phyloP scores from a whole-genome alignment of 148 eudicot species.

The Salicornia ramosissima region DNA sequence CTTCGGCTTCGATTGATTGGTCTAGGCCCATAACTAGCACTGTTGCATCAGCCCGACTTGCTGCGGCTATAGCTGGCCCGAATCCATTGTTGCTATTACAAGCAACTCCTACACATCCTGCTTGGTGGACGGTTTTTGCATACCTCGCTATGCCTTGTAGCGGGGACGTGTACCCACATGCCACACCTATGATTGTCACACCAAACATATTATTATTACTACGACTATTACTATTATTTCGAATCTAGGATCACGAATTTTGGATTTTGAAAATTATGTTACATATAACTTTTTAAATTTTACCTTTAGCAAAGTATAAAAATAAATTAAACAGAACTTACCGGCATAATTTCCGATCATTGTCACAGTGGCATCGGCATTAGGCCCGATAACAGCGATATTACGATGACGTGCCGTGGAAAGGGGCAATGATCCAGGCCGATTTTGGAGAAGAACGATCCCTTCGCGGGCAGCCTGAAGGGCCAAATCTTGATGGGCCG shows the following conservation, averaged over 20 bases:
- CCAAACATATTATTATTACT: background rate
- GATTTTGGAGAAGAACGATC: conserved; percentile 68
- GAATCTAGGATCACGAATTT: too few relatives aligned
- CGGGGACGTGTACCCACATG: conserved; percentile 69
- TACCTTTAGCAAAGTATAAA: too few relatives aligned
- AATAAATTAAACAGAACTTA: conserved; percentile 2
- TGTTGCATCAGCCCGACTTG: conserved; percentile 73
- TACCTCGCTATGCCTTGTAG: conserved; percentile 70
- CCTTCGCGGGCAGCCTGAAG: conserved; percentile 91
- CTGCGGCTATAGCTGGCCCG: conserved; percentile 58
- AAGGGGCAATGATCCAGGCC: conserved; percentile 48
- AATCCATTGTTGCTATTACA: conserved; percentile 44
- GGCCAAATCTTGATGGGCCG: conserved; percentile 68
- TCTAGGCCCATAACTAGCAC: conserved; percentile 73
- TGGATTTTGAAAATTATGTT: too few relatives aligned
- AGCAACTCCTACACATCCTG: conserved; percentile 52
- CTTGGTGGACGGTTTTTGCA: conserved; percentile 51
- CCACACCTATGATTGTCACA: conserved; percentile 42
- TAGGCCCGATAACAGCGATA: conserved; percentile 61
- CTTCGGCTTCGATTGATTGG: conserved; percentile 72
- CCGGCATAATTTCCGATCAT: conserved; percentile 76
- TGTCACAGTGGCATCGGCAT: conserved; percentile 45
- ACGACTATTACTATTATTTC: too few relatives aligned
- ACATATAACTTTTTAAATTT: too few relatives aligned
- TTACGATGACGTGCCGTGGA: conserved; percentile 32